phyloP scores from a whole-genome alignment of 202 grass and related monocot genomes.

The Zoysia matrella region DNA sequence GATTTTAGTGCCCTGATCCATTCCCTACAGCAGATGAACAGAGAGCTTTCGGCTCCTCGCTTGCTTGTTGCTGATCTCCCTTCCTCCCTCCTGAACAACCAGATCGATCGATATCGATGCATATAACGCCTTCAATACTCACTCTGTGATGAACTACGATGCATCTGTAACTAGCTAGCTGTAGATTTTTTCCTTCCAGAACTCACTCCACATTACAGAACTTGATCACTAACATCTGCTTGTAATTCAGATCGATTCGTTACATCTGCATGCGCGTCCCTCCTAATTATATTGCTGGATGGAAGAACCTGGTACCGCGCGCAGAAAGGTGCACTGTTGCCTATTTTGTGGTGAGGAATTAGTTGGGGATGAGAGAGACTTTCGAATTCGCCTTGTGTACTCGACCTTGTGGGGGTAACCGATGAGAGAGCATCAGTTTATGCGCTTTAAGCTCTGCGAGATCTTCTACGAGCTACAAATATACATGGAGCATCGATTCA shows the following conservation, averaged over 20 bases:
- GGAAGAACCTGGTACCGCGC: not conserved
- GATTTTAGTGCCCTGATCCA: conserved; percentile 2
- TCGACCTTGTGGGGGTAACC: not conserved
- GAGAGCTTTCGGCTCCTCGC: not conserved
- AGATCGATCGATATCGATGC: not conserved
- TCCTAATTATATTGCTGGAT: not conserved
- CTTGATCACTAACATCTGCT: too few relatives aligned
- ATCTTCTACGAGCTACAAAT: not conserved
- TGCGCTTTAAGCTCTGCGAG: too few relatives aligned
- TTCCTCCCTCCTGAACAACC: not conserved
- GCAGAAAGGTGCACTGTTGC: not conserved
- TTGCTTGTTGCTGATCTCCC: not conserved
- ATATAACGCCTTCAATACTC: not conserved
- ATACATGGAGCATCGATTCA: not conserved
- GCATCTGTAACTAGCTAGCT: too few relatives aligned
- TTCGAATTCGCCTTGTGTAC: not conserved
- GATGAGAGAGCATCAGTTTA: too few relatives aligned
- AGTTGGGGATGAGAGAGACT: too few relatives aligned
- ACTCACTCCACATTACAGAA: too few relatives aligned
- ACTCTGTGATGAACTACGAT: not conserved
- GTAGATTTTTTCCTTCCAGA: too few relatives aligned
- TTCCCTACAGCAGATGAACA: not conserved
- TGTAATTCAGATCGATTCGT: too few relatives aligned
- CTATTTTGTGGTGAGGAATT: not conserved
- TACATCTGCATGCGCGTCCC: not conserved